phyloP scores from a whole-genome alignment of 73 alveolate species.

The Paramecium bursaria region DNA sequence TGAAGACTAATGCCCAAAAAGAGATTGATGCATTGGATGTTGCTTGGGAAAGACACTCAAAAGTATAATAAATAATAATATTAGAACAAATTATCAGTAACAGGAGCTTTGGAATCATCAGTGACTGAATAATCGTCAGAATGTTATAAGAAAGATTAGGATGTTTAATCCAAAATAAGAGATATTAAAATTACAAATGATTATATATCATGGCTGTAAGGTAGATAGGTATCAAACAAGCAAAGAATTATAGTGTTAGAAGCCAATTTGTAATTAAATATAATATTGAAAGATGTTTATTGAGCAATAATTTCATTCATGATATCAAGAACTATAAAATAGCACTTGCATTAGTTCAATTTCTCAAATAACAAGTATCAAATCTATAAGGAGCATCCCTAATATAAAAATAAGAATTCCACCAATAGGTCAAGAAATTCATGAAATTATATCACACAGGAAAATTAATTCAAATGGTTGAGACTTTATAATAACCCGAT shows the following conservation, averaged over 20 bases:
- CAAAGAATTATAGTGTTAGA: slow-evolving; percentile 28
- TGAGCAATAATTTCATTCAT: slow-evolving; percentile 39
- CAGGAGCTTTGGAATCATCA: slow-evolving; percentile 48
- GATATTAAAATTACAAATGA: slow-evolving; percentile 57
- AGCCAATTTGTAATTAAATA: slow-evolving; percentile 15
- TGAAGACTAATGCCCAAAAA: slow-evolving; percentile 27
- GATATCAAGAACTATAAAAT: slow-evolving; percentile 59
- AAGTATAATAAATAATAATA: background rate
- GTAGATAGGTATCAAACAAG: slow-evolving; percentile 11
- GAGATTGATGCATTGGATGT: slow-evolving; percentile 58
- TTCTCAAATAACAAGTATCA: no score
- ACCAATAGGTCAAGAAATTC: slow-evolving; percentile 7
- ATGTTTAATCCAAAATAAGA: slow-evolving; percentile 47
- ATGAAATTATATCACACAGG: slow-evolving; percentile 55
- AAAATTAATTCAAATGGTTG: slow-evolving; percentile 28
- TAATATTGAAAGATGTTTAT: slow-evolving; percentile 22
- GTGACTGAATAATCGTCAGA: slow-evolving; percentile 31
- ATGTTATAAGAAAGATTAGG: slow-evolving; percentile 47
- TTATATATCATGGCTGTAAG: slow-evolving; percentile 39
- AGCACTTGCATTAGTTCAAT: slow-evolving; percentile 43
- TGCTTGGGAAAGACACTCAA: slow-evolving; percentile 46
- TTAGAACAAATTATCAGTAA: slow-evolving; percentile 18
- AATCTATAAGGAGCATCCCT: no score
- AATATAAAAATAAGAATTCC: slow-evolving; percentile 22
- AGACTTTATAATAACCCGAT: background rate